These are phyloP conservation scores for Solanum tarijense DNA, from an alignment of 257 asterid species.

Conservation along the genomic window DNA sequence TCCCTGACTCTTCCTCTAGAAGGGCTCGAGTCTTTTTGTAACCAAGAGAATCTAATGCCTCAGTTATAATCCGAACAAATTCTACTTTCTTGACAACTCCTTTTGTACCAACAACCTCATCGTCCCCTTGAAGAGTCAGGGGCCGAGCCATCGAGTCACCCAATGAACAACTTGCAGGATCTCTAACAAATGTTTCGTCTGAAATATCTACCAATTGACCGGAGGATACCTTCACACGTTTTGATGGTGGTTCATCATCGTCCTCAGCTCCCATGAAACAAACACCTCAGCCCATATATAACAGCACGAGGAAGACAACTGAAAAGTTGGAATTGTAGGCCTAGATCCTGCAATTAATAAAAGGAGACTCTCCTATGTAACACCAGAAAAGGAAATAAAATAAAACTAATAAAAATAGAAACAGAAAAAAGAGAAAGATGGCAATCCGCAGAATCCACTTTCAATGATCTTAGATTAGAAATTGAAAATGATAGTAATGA, in stretches of 20 bases:
- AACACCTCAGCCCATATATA: constrained; percentile 70
- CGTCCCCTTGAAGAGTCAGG: constrained; percentile 44
- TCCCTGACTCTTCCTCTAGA: constrained; percentile 78
- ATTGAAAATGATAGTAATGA: neutral
- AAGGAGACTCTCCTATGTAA: neutral
- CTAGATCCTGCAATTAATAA: constrained; percentile 6
- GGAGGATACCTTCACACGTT: constrained; percentile 66
- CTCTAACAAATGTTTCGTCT: constrained; percentile 35
- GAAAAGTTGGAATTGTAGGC: neutral
- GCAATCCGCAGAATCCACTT: neutral
- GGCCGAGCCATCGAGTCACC: constrained; percentile 60
- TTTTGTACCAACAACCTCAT: constrained; percentile 66
- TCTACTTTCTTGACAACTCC: constrained; percentile 62
- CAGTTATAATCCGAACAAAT: constrained; percentile 67
- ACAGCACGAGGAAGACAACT: neutral
- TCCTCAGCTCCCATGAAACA: constrained; percentile 89
- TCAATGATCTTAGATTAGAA: neutral
- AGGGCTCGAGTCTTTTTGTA: constrained; percentile 49
- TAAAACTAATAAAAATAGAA: neutral
- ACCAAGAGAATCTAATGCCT: constrained; percentile 77
- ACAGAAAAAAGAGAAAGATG: neutral
- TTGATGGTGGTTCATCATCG: constrained; percentile 75
- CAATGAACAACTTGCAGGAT: constrained; percentile 39
- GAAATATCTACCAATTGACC: constrained; percentile 35
- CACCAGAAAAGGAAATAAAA: neutral